Base-by-base conservation (phyloP, 352 stramenopile genomes). In the Phytopythium chamaehyphon region DNA sequence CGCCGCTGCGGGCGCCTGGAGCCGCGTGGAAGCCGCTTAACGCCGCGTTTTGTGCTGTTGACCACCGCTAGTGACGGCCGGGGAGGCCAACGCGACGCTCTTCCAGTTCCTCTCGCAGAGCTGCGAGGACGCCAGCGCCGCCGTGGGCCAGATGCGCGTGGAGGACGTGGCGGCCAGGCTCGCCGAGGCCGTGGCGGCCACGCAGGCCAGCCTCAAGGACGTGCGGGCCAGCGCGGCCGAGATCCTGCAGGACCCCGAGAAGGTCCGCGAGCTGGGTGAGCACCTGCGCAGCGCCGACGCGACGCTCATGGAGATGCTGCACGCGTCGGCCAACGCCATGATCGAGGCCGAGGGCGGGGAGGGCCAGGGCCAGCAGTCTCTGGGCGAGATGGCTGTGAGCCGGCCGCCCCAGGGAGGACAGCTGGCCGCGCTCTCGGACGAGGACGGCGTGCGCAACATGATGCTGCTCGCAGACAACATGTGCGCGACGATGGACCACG, bases 391-490 rank as follows among this genome's bases (percentile, higher is more conserved):
- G 26, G 63, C 50, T 1, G 49, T 54, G 21, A 49, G 83, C 2
- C 46, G 51, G 3, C 26, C 71, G 0, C 49, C 66, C 15, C 47
- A 23, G 21, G 47, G 47, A 3, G 47, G 47, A 23, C 19, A 53
- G 35, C 47, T 53, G 11, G 15, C 35, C 11, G 33, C 33, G n/a
- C 11, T 44, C 33, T 57, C 66, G 0, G 72, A 89, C 28, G 83
- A 89, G 57, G 76, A 90, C 44, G 80, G 77, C 26, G 68, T 93
- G 50, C 79, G 77, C 52, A 76, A 74, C 51, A 76, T 87, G 66
- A 87, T 93, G 77, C 26, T 65, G 38, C 76, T 93, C 42, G 64
- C 79, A 3, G 83, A 88, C 50, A 84, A 64, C 40, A 88, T 93
- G 73, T 93, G 83, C 55, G 60, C 52, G 6, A 82, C 79, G 14